A percentile compares a stretch with the other conserved stretches of the same genome.
Conservation (phyloP, 192 early-diverging fungal genomes). For the Lunasporangiospora selenospora region DNA sequence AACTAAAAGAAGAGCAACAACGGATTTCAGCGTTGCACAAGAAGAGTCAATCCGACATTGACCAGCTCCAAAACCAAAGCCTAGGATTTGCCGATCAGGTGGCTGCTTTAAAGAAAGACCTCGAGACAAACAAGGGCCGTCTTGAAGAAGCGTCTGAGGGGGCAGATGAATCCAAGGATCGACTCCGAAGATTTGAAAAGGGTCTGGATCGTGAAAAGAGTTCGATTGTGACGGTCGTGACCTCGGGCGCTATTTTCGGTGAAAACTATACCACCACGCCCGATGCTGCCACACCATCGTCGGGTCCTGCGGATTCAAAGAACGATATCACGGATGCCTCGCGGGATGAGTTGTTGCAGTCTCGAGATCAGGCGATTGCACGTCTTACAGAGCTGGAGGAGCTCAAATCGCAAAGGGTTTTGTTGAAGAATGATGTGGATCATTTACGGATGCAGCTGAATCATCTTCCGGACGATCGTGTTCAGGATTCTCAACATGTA, state of each 20-base stretch:
- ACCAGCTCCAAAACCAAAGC: conserved; percentile 22
- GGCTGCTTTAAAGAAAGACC: conserved; percentile 15
- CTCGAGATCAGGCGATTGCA: conserved; percentile 16
- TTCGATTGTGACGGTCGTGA: background rate
- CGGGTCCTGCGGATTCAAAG: background rate
- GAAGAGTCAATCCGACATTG: conserved; percentile 17
- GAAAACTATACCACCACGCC: conserved; percentile 25
- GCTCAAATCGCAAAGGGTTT: conserved; percentile 9
- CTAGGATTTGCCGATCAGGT: conserved; percentile 19
- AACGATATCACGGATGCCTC: conserved; percentile 27
- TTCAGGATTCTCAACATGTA: conserved; percentile 32
- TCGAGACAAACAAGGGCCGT: conserved; percentile 22
- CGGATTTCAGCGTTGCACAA: conserved; percentile 20
- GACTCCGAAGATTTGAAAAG: conserved; percentile 8
- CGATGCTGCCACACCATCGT: background rate
- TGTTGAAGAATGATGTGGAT: conserved; percentile 25
- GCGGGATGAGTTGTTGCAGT: conserved; percentile 28
- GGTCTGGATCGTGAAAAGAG: conserved; percentile 13
- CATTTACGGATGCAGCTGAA: conserved; percentile 13
- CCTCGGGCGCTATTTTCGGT: conserved; percentile 23
- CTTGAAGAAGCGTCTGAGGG: conserved; percentile 10
- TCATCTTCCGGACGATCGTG: conserved; percentile 27
- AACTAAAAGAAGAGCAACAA: conserved; percentile 19
- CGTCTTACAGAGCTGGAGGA: conserved; percentile 33
- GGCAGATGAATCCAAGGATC: conserved; percentile 6